Evolutionary conservation across 2,329 filamentous ascomycete genomes (phyloP).

Genomic region (Metarhizium brunneum): DNA sequence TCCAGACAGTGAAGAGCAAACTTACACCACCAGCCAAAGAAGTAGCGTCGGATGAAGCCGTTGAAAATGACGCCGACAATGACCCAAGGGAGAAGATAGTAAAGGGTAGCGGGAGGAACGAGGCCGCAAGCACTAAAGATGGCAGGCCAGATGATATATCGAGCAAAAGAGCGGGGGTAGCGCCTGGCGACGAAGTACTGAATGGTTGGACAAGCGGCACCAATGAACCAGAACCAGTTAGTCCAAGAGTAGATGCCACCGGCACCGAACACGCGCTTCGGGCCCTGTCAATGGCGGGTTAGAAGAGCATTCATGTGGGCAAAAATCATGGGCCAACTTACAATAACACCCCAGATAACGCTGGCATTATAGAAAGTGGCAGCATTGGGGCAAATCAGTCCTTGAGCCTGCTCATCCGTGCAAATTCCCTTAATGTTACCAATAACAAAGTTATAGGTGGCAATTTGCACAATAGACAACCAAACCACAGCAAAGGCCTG

Average conservation of each 20-base stretch:
- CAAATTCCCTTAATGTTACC: slow-evolving; percentile 44
- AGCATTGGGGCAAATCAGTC: slow-evolving; percentile 45
- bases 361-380: slow-evolving; percentile 50
- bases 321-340: not conserved
- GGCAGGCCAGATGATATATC: slow-evolving; percentile 41
- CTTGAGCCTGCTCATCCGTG: slow-evolving; percentile 31
- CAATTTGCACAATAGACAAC: slow-evolving; percentile 25
- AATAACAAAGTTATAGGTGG: slow-evolving; percentile 26
- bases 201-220: slow-evolving; percentile 32
- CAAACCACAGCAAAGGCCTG: slow-evolving; percentile 27
- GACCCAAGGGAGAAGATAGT: slow-evolving; percentile 45
- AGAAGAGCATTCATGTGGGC: not conserved
- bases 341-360: slow-evolving; percentile 52
- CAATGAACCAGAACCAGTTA: slow-evolving; percentile 45
- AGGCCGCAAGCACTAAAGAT: slow-evolving; percentile 38
- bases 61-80: slow-evolving; percentile 46
- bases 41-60: slow-evolving; percentile 37
- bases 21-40: slow-evolving; percentile 42
- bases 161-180: slow-evolving; percentile 24
- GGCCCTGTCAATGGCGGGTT: slow-evolving; percentile 7
- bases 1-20: slow-evolving; percentile 14
- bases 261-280: slow-evolving; percentile 20
- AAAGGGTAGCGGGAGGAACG: slow-evolving; percentile 43
- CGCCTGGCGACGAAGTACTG: slow-evolving; percentile 37
- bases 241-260: slow-evolving; percentile 29